Conservation (phyloP, 192 early-diverging fungal species). For the Coemansia sp. region DNA sequence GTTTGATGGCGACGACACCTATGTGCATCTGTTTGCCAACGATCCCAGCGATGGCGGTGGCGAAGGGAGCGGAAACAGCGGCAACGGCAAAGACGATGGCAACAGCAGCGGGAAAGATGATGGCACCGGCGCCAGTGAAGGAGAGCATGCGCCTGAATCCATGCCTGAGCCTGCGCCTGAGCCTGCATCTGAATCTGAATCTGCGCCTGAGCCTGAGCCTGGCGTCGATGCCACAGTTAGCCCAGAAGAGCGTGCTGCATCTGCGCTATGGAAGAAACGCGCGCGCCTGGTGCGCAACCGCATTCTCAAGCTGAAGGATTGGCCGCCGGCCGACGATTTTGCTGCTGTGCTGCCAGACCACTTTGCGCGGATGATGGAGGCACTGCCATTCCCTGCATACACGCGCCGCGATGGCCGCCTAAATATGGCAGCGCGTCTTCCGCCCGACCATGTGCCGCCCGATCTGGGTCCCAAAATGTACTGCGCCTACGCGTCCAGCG, state of each 20-base stretch:
- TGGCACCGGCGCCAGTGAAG: too few species aligned
- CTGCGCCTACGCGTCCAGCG: slow-evolving; percentile 66
- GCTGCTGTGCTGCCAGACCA: slow-evolving; percentile 55
- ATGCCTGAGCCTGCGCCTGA: too few species aligned
- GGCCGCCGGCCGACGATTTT: slow-evolving; percentile 66
- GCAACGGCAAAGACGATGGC: too few species aligned
- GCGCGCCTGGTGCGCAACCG: neutral
- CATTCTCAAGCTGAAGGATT: slow-evolving; percentile 64
- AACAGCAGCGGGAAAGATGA: neutral
- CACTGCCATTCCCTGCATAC: slow-evolving; percentile 61
- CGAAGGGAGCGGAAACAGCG: neutral
- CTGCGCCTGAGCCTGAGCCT: too few species aligned
- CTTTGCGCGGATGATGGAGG: slow-evolving; percentile 58
- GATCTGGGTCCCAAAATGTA: slow-evolving; percentile 80
- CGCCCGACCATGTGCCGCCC: slow-evolving; percentile 57
- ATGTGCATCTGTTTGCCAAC: slow-evolving; percentile 9
- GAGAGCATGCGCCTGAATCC: too few species aligned
- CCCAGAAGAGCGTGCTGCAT: too few species aligned
- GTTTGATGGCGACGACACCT: slow-evolving; percentile 49
- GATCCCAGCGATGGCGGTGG: neutral
- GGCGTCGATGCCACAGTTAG: too few species aligned
- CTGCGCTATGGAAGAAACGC: too few species aligned
- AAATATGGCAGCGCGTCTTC: slow-evolving; percentile 64
- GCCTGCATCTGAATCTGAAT: too few species aligned
- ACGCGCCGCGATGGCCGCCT: slow-evolving; percentile 54